These are phyloP conservation scores for Penicillium sp. DNA, from an alignment of 2,329 filamentous ascomycete genomes.

Conservation along the genomic window DNA sequence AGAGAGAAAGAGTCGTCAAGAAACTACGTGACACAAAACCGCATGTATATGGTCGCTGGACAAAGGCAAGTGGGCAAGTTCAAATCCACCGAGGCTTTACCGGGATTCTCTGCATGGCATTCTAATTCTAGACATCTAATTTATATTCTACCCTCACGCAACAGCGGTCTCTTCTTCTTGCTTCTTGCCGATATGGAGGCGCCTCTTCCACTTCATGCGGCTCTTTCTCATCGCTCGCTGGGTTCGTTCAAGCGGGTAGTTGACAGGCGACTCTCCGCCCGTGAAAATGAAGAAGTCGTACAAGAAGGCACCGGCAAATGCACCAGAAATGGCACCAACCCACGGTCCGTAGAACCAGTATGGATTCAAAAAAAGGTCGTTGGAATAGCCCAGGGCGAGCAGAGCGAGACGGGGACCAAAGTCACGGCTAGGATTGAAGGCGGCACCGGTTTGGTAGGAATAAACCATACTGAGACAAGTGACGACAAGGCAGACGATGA, in stretches of 20 bases:
- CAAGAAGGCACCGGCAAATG: slow-evolving; percentile 44
- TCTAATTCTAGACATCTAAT: too few relatives aligned
- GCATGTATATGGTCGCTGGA: too few relatives aligned
- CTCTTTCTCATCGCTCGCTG: slow-evolving; percentile 45
- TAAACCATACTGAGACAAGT: slow-evolving; percentile 35
- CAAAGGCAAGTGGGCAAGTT: too few relatives aligned
- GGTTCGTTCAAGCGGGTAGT: slow-evolving; percentile 45
- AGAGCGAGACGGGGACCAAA: slow-evolving; percentile 48
- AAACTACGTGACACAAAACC: too few relatives aligned
- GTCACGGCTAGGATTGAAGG: slow-evolving; percentile 49
- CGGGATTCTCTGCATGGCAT: too few relatives aligned
- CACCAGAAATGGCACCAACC: slow-evolving; percentile 36
- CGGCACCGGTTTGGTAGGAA: slow-evolving; percentile 46
- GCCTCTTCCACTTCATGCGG: slow-evolving; percentile 27
- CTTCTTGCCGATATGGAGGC: slow-evolving; percentile 23
- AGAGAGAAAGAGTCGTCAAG: too few relatives aligned
- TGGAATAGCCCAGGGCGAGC: slow-evolving; percentile 43
- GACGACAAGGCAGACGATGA: slow-evolving; percentile 46
- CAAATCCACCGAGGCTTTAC: too few relatives aligned
- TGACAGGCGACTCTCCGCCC: slow-evolving; percentile 49
- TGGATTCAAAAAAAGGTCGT: slow-evolving; percentile 38
- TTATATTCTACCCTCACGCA: neutral
- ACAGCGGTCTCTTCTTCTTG: neutral
- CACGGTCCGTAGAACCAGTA: slow-evolving; percentile 48
- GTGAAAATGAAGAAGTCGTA: slow-evolving; percentile 52